Evolutionary conservation across 176 grass and related monocot genomes (phyloP).

Genomic region (Oryza nivara): DNA sequence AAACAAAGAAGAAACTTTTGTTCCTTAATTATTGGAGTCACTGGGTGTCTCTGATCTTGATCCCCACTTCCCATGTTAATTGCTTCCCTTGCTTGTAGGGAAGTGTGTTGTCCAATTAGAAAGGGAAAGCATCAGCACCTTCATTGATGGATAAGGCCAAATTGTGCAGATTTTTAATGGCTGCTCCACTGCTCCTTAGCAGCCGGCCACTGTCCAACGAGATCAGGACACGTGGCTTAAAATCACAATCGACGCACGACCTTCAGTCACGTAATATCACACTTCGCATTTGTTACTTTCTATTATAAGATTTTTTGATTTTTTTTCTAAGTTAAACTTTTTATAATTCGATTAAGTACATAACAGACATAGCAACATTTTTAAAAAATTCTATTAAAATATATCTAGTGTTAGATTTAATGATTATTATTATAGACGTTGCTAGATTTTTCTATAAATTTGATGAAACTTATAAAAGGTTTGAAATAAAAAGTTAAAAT

Average conservation of each 20-base stretch:
- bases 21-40: conserved; percentile 9
- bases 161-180: background rate
- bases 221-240: background rate
- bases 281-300: background rate
- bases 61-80: conserved; percentile 7
- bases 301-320: too few species aligned
- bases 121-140: background rate
- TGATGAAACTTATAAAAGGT: too few species aligned
- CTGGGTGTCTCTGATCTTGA: background rate
- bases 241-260: background rate
- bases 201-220: too few species aligned
- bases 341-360: too few species aligned
- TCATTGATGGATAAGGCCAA: background rate
- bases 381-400: too few species aligned
- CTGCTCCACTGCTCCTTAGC: background rate
- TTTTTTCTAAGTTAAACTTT: too few species aligned
- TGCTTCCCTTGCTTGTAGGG: background rate
- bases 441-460: too few species aligned
- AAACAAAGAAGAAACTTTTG: background rate
- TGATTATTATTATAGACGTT: too few species aligned
- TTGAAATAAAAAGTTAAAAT: too few species aligned
- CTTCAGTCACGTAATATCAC: background rate
- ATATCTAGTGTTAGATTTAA: too few species aligned
- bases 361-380: too few species aligned
- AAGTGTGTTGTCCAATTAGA: conserved; percentile 2